Conservation (phyloP, 257 asterid genomes). For the Leonotis leonurus region DNA sequence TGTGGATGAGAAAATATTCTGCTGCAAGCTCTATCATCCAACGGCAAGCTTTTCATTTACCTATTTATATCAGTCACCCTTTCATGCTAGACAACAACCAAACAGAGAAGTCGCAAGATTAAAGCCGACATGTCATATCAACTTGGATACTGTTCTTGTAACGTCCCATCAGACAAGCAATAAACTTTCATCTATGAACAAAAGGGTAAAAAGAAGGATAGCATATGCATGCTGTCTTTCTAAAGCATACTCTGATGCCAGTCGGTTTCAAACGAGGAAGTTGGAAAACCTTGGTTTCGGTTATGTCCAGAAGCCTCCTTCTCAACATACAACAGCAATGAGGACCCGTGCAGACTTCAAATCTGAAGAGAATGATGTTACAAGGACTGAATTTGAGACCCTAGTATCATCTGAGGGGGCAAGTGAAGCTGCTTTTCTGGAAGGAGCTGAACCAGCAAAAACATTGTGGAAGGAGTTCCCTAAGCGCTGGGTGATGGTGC, state of each 20-base stretch:
- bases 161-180: not conserved
- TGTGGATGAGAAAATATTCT: constrained; percentile 22
- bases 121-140: too few species aligned
- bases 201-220: constrained; percentile 32
- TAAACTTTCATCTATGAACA: constrained; percentile 23
- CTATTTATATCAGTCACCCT: constrained; percentile 19
- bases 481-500: constrained; percentile 88
- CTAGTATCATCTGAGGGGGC: constrained; percentile 47
- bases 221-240: constrained; percentile 37
- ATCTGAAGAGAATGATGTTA: constrained; percentile 69
- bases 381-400: constrained; percentile 42
- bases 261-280: constrained; percentile 35
- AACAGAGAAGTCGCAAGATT: constrained; percentile 20
- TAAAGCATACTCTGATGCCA: constrained; percentile 27
- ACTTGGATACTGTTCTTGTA: too few species aligned
- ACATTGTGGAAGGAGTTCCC: constrained; percentile 83
- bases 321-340: constrained; percentile 37
- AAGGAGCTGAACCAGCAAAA: constrained; percentile 36
- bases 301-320: constrained; percentile 28
- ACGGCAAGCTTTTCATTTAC: constrained; percentile 26
- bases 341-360: constrained; percentile 67
- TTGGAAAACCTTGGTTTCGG: constrained; percentile 34
- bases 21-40: constrained; percentile 28
- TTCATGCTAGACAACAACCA: constrained; percentile 27
- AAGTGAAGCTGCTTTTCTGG: constrained; percentile 41